phyloP scores from a whole-genome alignment of 176 grass and related monocot genomes.

The Aegilops sharonensis region DNA sequence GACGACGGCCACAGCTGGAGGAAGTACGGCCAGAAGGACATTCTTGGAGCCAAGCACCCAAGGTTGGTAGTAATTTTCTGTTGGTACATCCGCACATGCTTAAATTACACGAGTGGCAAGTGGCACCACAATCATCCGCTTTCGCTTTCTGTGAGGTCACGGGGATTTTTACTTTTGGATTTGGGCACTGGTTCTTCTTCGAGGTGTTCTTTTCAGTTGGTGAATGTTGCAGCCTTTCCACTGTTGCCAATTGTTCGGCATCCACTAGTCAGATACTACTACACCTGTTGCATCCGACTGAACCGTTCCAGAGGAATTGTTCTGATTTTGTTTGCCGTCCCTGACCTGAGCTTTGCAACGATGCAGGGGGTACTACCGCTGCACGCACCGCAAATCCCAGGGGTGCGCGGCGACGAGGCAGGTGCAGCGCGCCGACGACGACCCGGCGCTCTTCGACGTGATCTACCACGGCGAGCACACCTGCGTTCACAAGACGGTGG shows the following conservation, averaged over 20 bases:
- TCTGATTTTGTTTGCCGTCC: background rate
- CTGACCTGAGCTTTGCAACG: background rate
- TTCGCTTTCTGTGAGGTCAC: too few relatives aligned
- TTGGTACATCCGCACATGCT: slow-evolving; percentile 14
- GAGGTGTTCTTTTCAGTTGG: background rate
- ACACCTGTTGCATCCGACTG: background rate
- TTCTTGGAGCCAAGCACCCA: slow-evolving; percentile 59
- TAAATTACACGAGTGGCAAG: background rate
- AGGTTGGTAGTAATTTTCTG: slow-evolving; percentile 37
- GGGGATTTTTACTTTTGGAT: background rate
- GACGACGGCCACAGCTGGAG: slow-evolving; percentile 86
- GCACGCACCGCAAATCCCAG: slow-evolving; percentile 45
- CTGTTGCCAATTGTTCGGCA: background rate
- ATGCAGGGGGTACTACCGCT: slow-evolving; percentile 71
- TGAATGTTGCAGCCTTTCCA: background rate
- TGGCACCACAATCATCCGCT: background rate
- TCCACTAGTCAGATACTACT: slow-evolving; percentile 6
- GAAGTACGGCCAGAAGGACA: slow-evolving; percentile 86
- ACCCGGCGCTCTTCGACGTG: slow-evolving; percentile 54
- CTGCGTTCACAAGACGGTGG: slow-evolving; percentile 22
- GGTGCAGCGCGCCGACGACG: slow-evolving; percentile 63
- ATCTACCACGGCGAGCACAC: slow-evolving; percentile 65
- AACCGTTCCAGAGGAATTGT: background rate
- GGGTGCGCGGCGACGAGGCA: slow-evolving; percentile 63
- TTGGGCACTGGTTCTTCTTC: background rate